Evolutionary conservation across 345 rosid species (phyloP).

Genomic region (Melaleuca quinquenervia): DNA sequence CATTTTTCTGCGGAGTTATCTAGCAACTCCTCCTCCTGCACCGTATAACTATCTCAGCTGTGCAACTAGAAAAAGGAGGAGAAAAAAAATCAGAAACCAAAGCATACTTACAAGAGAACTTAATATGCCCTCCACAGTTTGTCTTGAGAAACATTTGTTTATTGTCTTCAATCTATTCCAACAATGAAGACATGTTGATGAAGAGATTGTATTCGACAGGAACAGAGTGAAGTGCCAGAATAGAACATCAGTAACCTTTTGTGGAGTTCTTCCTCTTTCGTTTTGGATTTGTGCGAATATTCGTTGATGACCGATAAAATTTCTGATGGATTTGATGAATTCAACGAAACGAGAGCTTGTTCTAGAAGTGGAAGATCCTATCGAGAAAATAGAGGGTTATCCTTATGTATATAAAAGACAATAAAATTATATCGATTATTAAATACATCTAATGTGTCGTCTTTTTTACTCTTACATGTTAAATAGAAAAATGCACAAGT

Average conservation of each 20-base stretch:
- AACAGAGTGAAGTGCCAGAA: background rate
- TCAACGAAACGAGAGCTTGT: background rate
- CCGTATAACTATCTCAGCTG: background rate
- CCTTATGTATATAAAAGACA: background rate
- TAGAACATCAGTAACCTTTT: background rate
- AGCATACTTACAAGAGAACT: background rate
- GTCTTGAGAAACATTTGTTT: slow-evolving; percentile 8
- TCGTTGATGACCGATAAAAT: background rate
- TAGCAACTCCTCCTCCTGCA: background rate
- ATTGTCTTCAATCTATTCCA: background rate
- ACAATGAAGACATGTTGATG: background rate
- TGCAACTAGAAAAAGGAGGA: background rate
- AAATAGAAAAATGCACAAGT: background rate
- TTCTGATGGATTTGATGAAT: background rate
- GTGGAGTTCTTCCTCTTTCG: background rate
- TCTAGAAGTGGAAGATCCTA: slow-evolving; percentile 4
- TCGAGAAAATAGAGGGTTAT: background rate
- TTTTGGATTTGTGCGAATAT: background rate
- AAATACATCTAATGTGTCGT: background rate
- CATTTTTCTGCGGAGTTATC: background rate
- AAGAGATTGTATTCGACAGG: background rate
- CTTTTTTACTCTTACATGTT: background rate
- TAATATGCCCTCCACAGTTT: slow-evolving; percentile 2
- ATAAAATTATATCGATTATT: background rate
- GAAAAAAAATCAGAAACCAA: background rate